phyloP scores from a whole-genome alignment of 1,284 basidiomycete species.

The Ganoderma lucidum region DNA sequence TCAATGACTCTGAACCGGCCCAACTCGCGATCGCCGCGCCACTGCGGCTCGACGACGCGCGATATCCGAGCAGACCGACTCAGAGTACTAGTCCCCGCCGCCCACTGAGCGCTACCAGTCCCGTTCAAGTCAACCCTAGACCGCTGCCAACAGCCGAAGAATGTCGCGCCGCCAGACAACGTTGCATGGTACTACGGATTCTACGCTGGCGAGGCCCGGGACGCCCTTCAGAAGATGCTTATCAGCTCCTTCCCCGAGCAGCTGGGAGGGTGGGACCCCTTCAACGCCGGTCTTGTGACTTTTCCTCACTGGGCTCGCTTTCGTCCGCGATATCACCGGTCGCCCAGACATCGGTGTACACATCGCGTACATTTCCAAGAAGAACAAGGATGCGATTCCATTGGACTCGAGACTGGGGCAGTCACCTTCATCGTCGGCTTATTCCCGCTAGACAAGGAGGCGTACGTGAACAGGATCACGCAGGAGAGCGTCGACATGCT shows the following conservation, averaged over 20 bases:
- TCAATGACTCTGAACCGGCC: no score
- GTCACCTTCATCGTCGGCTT: neutral
- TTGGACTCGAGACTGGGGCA: neutral
- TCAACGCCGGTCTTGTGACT: neutral
- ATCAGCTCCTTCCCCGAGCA: neutral
- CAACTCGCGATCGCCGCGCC: no score
- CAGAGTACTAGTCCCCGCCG: no score
- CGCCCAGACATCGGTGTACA: neutral
- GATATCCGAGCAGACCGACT: no score
- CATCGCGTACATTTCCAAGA: neutral
- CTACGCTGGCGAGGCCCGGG: neutral
- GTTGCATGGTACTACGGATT: neutral
- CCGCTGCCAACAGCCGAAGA: no score
- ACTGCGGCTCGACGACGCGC: no score
- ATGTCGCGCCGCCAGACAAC: no score
- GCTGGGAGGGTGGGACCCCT: neutral
- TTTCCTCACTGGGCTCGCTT: neutral
- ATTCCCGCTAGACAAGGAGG: neutral
- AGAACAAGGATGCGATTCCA: neutral
- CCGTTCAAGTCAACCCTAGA: no score
- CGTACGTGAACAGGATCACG: neutral
- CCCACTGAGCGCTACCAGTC: no score
- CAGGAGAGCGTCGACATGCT: neutral
- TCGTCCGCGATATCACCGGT: neutral
- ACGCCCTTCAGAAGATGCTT: no score